Evolutionary conservation across 352 stramenopile genomes (phyloP), one percentile per base, ranked within the genome.

Genomic region (Phytopythium helicoides): DNA sequence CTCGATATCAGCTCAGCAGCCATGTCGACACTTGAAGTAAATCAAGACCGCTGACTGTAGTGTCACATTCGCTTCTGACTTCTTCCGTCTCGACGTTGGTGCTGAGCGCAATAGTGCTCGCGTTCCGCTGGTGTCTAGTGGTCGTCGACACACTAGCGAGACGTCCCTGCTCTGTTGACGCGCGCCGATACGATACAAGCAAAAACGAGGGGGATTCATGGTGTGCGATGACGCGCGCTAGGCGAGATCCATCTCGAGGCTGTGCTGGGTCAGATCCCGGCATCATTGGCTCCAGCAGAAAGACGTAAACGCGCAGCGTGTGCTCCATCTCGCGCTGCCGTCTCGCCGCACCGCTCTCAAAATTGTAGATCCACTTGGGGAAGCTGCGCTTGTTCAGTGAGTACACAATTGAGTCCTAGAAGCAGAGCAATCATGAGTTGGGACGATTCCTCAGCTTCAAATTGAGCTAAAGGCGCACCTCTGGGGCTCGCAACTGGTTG

Each of bases 351-450:
- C 69, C 75, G 36, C 69, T 84, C 45, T 78, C 62, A 51, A 78
- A 84, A 36, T 57, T 70, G 56, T 84, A 84, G 39, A 72, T 62
- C 73, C 73, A 84, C 36, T 70, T 74, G 18, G 70, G 69, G 40
- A 73, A 80, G 16, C 61, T 67, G 25, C 77, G 62, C 25, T 83
- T 79, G 61, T 83, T 83, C 19, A 83, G 55, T 33, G 78, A 63
- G 45, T 58, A 83, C 31, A 78, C 18, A 1, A 69, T 26, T 9
- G 56, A 54, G 25, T 77, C 76, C 66, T 83, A 22, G 3, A 45
- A 3, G 5, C 35, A 5, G 22, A 9, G 7, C 15, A 6, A 5
- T 11, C 12, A n/a, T n/a, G n/a, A n/a, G n/a, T n/a, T n/a, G n/a
- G 35, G 35, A 15, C 8, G 1, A 18, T 41, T 41, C 12, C 3